Base-by-base conservation (phyloP, 2,329 filamentous ascomycete genomes). In the Dothideomycetes sp. region DNA sequence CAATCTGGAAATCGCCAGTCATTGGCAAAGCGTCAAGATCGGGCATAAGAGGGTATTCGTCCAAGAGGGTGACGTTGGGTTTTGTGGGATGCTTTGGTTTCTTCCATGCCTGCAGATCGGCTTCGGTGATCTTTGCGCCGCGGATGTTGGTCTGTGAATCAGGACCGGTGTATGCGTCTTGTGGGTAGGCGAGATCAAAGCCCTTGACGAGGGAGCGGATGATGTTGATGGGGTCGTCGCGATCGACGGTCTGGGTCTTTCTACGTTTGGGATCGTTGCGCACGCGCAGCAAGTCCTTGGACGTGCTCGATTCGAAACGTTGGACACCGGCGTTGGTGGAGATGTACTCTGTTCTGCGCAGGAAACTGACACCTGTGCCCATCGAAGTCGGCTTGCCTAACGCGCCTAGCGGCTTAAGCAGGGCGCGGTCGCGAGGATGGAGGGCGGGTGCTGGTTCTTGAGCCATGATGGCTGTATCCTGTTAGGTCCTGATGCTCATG, bases 261-360 rank as follows among this genome's bases (percentile, higher is more conserved):
- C 59, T 62, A 19, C 52, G 50, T 52, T 57, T 53, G 51, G 56
- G 47, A 53, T 67, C 59, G 56, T 67, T 49, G 53, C 60, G 59
- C 55, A 53, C 53, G 52, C 49, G 53, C 25, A 71, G 64, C 35
- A 72, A 61, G 20, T 67, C 66, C 46, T 72, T 71, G 4, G 74
- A 70, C 18, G 71, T 71, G 19, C 69, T 71, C 0, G 70, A 69
- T 36, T 75, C 70, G 41, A 69, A 67, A 16, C 62, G 48, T 27
- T 44, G 45, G 39, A 64, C 61, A 12, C 66, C 59, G 46, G 50
- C 60, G 38, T 64, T 64, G 16, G 67, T 65, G 13, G 84, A 84
- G 55, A 94, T 95, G 65, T 96, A 96, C 62, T 98, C 91, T 42
- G 91, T 96, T 54, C 89, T 79, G 44, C 91, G 85, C 51, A 98